Evolutionary conservation across 768 basidiomycete genomes (phyloP), one percentile per base, ranked within the genome.

Genomic region (Thelephora aurantiotincta): DNA sequence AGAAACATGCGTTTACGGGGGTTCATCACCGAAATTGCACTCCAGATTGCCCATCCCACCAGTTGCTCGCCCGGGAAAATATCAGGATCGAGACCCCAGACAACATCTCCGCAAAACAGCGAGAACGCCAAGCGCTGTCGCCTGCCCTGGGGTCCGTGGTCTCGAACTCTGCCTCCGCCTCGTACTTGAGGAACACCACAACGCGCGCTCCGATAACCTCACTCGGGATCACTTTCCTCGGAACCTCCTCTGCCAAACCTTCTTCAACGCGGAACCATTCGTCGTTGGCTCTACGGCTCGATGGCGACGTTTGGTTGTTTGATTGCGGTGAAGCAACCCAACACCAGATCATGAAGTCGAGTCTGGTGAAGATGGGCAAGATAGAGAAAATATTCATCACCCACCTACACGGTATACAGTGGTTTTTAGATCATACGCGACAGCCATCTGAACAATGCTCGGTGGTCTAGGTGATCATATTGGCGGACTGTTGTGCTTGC

Each of bases 321-420:
- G 86, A 89, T 58, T 89, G 86, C 59, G 86, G 86, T 18, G 86
- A 89, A 62, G 84, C 78, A 12, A 88, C 86, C 2, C 86, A 88
- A 55, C 75, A 82, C 55, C 85, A 78, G 54, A 54, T 89, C 3
- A 83, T 87, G 61, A 76, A 72, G 59, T 83, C 81, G 51, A 54
- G 48, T 1, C 26, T 30, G 26, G 69, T 91, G n/a, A 83, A 77
- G 61, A 82, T 87, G 78, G 80, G 85, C 26, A 80, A 62, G 57
- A 80, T 91, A 43, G 71, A 74, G 50, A 89, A 88, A 61, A 75
- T 93, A 22, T 90, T 91, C 60, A 78, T 92, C 50, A 91, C 90
- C 1, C 90, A 93, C 63, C 83, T 83, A 0, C 90, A 92, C 64
- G 88, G 89, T 86, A 48, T n/a, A 33, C 66, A 4, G 9, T 9